These are phyloP conservation scores for Passiflora organensis DNA, from an alignment of 345 rosid genomes.

Conservation along the genomic window DNA sequence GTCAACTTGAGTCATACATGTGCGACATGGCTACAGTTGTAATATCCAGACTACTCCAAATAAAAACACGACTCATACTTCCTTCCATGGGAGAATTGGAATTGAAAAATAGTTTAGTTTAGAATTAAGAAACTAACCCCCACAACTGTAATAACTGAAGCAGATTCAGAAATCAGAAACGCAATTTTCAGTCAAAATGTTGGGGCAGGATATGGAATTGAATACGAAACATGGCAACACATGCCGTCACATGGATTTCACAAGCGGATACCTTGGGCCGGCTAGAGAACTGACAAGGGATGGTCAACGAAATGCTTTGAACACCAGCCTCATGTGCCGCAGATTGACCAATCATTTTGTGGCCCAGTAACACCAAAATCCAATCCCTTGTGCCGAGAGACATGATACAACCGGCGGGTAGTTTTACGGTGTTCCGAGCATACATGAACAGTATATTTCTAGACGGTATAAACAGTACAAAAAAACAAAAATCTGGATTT, in stretches of 20 bases:
- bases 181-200: constrained; percentile 34
- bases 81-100: background rate
- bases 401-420: too few species aligned
- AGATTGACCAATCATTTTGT: background rate
- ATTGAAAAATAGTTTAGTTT: background rate
- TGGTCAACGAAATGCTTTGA: constrained; percentile 25
- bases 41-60: too few species aligned
- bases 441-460: background rate
- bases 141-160: constrained; percentile 67
- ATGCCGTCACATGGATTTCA: constrained; percentile 55
- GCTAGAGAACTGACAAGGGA: background rate
- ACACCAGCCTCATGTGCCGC: constrained; percentile 25
- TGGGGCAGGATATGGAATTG: constrained; percentile 23
- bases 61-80: too few species aligned
- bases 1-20: background rate
- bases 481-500: too few species aligned
- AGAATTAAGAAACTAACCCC: constrained; percentile 39
- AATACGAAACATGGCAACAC: constrained; percentile 42
- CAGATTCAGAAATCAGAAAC: background rate
- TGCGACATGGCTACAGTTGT: background rate
- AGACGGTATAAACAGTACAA: background rate
- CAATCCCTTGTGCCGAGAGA: too few species aligned
- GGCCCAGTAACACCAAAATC: background rate
- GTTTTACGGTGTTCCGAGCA: too few species aligned
- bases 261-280: constrained; percentile 1